Evolutionary conservation across 495 filamentous ascomycete genomes (phyloP).

Genomic region (Bombardia bombarda): DNA sequence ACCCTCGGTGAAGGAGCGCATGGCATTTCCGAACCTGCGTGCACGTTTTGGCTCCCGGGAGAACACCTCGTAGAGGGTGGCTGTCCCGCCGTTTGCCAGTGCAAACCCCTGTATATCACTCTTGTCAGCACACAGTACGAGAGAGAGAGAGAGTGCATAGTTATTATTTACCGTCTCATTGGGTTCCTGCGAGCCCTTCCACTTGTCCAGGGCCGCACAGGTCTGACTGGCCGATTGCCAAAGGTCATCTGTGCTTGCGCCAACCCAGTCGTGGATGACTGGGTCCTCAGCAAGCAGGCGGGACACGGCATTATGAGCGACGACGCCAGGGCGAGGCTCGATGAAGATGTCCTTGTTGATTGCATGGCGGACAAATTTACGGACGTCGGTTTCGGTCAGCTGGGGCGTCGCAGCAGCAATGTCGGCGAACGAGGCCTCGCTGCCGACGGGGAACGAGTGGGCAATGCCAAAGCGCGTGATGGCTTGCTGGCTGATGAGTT

Average conservation of each 20-base stretch:
- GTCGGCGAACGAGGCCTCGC: background rate
- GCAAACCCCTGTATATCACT: background rate
- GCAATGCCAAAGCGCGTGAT: background rate
- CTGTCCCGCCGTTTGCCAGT: background rate
- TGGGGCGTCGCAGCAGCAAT: background rate
- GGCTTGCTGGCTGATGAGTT: background rate
- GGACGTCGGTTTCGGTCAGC: background rate
- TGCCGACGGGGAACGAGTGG: conserved; percentile 1
- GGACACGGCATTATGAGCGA: conserved; percentile 1
- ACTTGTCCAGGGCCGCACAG: background rate
- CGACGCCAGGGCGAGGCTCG: background rate
- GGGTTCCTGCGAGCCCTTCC: conserved; percentile 4
- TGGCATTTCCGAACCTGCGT: conserved; percentile 1
- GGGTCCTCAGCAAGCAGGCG: background rate
- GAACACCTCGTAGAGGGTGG: background rate
- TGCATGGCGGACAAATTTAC: background rate
- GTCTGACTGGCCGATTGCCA: background rate
- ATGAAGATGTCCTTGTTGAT: background rate
- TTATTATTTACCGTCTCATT: conserved; percentile 5
- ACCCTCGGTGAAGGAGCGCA: conserved; percentile 1
- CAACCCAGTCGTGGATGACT: background rate
- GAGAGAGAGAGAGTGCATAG: too few species aligned
- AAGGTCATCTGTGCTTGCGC: background rate
- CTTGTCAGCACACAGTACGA: background rate
- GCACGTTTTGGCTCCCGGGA: background rate